phyloP scores from a whole-genome alignment of 768 basidiomycete genomes.

The Mycena crocata region DNA sequence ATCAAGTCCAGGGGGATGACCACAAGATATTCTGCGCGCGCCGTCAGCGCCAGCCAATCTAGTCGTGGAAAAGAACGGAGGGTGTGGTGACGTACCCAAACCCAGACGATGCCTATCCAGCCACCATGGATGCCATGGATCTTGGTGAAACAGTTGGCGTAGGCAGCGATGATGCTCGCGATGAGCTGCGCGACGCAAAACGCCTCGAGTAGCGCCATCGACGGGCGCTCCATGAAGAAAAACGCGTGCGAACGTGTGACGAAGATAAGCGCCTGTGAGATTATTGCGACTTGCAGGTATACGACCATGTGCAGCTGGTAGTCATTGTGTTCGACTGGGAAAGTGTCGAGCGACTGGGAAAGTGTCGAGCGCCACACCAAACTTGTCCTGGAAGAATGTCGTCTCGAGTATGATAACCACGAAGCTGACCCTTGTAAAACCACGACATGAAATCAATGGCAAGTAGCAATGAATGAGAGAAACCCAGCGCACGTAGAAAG shows the following conservation, averaged over 20 bases:
- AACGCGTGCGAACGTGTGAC: constrained; percentile 93
- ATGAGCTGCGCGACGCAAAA: constrained; percentile 95
- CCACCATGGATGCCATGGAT: constrained; percentile 84
- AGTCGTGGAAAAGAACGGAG: constrained; percentile 1
- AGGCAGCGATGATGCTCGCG: constrained; percentile 95
- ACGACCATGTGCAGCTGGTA: constrained; percentile 85
- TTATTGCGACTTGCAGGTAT: constrained; percentile 97
- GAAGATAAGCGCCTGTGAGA: constrained; percentile 96
- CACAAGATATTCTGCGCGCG: constrained; percentile 86
- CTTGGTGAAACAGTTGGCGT: constrained; percentile 92
- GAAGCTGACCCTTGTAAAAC: constrained; percentile 68
- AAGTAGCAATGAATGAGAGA: no score
- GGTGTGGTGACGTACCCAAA: constrained; percentile 78
- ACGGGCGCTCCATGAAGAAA: constrained; percentile 98
- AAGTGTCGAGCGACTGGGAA: constrained; percentile 52
- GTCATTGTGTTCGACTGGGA: constrained; percentile 67
- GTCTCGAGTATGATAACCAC: constrained; percentile 89
- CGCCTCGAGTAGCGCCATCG: constrained; percentile 86
- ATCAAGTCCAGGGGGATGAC: constrained; percentile 95
- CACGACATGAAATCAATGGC: constrained; percentile 21
- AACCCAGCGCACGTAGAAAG: constrained; percentile 78
- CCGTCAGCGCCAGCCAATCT: constrained; percentile 11
- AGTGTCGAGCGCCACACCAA: constrained; percentile 71
- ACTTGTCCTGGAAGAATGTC: constrained; percentile 88
- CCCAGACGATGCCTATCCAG: constrained; percentile 98